Conservation (phyloP, 352 stramenopile genomes). For the Globisporangium carolinianum region DNA sequence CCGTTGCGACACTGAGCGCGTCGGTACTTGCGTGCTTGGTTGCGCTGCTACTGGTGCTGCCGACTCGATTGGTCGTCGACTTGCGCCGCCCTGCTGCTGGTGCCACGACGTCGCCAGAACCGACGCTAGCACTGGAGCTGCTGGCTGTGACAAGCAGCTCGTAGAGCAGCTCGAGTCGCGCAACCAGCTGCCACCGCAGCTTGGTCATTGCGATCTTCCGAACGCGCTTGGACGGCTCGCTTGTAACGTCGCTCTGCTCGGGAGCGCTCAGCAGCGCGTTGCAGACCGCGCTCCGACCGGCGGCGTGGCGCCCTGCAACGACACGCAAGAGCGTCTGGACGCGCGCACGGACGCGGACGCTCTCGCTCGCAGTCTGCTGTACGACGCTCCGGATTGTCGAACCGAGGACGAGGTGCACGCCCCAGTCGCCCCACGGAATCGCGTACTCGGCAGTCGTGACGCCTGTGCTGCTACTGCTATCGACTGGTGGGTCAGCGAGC, state of each 20-base stretch:
- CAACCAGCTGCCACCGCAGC: slow-evolving; percentile 52
- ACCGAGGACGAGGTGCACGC: slow-evolving; percentile 63
- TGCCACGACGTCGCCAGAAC: background rate
- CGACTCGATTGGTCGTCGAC: slow-evolving; percentile 10
- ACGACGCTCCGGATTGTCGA: slow-evolving; percentile 72
- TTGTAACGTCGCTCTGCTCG: slow-evolving; percentile 42
- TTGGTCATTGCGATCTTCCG: slow-evolving; percentile 48
- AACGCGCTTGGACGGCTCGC: slow-evolving; percentile 19
- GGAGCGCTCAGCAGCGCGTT: slow-evolving; percentile 68
- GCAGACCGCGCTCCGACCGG: slow-evolving; percentile 55
- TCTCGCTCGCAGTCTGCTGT: slow-evolving; percentile 61
- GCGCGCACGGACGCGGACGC: slow-evolving; percentile 47
- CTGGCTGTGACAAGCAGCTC: slow-evolving; percentile 26
- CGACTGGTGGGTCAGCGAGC: slow-evolving; percentile 35
- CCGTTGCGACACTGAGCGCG: slow-evolving; percentile 46
- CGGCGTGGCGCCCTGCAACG: slow-evolving; percentile 32
- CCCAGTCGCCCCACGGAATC: slow-evolving; percentile 77
- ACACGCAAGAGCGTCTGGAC: slow-evolving; percentile 41
- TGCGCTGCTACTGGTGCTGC: slow-evolving; percentile 2
- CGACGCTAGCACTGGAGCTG: slow-evolving; percentile 6
- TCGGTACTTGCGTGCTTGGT: slow-evolving; percentile 24
- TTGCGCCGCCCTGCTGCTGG: slow-evolving; percentile 17
- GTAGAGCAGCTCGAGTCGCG: slow-evolving; percentile 56
- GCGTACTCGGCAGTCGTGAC: slow-evolving; percentile 24
- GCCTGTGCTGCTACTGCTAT: background rate